A percentile compares a stretch with the other conserved stretches of the same genome.
Evolutionary conservation across 176 grass and related monocot species (phyloP).

Genomic region (Oryza punctata): DNA sequence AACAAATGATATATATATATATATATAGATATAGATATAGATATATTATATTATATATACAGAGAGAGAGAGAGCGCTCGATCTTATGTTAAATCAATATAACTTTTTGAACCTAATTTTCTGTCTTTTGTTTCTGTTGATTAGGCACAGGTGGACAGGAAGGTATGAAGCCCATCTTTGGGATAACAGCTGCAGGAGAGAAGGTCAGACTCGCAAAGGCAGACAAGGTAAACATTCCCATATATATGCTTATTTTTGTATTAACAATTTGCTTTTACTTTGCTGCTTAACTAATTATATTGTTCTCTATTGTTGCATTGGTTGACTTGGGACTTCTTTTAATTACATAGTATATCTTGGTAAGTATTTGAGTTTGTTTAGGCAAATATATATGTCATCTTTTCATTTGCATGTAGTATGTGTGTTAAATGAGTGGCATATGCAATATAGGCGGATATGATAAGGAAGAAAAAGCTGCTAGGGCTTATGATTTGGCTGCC

Average conservation of each 20-base stretch:
- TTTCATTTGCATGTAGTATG: neutral
- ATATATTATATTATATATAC: no score
- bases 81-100: neutral
- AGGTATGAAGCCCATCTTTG: conserved; percentile 84
- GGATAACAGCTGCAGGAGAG: conserved; percentile 86
- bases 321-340: neutral
- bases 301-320: neutral
- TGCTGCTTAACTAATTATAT: neutral
- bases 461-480: conserved; percentile 79
- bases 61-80: no score
- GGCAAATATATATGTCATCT: neutral
- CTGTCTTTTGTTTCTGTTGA: neutral
- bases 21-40: no score
- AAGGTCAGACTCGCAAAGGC: conserved; percentile 79
- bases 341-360: conserved; percentile 67
- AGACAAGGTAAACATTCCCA: conserved; percentile 52
- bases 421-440: neutral
- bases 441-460: conserved; percentile 60
- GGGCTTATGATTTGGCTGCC: conserved; percentile 80
- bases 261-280: neutral
- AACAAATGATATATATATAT: no score
- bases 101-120: neutral
- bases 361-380: conserved; percentile 28
- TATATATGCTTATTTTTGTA: neutral
- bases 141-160: conserved; percentile 85